Conservation (phyloP, 139 green algal genomes). For the Spirogloea muscicola region DNA sequence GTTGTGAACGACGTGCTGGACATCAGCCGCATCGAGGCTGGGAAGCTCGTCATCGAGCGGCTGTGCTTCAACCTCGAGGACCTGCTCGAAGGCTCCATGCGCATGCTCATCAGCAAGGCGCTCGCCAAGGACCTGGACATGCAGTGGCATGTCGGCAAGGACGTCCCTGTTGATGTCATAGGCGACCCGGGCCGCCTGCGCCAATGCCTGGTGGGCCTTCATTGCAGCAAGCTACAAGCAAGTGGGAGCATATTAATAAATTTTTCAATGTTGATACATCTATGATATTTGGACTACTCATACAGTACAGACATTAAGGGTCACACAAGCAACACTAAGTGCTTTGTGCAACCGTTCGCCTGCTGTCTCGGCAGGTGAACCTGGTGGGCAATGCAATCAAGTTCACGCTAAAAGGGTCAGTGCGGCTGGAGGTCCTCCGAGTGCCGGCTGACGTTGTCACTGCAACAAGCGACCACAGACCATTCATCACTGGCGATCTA, state of each 20-base stretch:
- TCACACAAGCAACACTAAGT: no score
- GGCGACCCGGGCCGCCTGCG: constrained; percentile 29
- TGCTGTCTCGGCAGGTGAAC: constrained; percentile 42
- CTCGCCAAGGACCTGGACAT: constrained; percentile 9
- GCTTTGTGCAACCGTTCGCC: no score
- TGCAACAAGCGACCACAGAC: no score
- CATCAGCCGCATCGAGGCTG: constrained; percentile 55
- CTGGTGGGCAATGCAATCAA: constrained; percentile 67
- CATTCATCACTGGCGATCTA: no score
- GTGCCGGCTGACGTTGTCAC: no score
- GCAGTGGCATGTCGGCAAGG: constrained; percentile 1
- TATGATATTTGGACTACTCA: no score
- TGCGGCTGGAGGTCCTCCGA: constrained; percentile 9
- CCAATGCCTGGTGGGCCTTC: constrained; percentile 30
- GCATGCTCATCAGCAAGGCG: constrained; percentile 15
- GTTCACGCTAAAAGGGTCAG: constrained; percentile 62
- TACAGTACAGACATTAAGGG: no score
- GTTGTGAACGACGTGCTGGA: constrained; percentile 60
- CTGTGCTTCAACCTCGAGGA: constrained; percentile 20
- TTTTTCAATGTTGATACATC: no score
- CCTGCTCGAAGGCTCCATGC: constrained; percentile 13
- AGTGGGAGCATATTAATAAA: no score
- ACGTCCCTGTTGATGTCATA: constrained; percentile 9
- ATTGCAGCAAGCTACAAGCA: no score
- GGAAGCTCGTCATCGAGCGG: constrained; percentile 25